Base-by-base conservation (phyloP, 2,329 filamentous ascomycete species). In the Sporothrix luriei region DNA sequence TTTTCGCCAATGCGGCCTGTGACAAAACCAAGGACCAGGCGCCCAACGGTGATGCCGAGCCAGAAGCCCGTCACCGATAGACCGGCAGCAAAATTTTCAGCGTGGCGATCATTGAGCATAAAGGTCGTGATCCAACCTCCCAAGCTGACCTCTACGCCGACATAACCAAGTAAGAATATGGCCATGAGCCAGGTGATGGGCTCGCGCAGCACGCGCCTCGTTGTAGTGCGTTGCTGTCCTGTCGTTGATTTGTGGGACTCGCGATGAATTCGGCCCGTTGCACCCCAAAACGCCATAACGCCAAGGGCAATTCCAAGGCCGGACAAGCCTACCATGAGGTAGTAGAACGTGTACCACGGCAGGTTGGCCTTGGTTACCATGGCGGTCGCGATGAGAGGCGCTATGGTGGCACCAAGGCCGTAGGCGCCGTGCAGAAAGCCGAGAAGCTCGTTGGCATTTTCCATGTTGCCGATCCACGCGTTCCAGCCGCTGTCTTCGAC, bases 51-150 rank as follows among this genome's bases (percentile, higher is more conserved):
- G 72, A 96, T 84, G 0, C 92, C 93, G 55, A 92, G 84, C 93
- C 93, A 97, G 80, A 94, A 96, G 0, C 91, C 89, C 0, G 91
- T 94, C 0, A 88, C 89, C 0, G 87, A 88, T 80, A 95, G 87
- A 2, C 92, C 92, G 46, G 90, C 89, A 2, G 88, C 84, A 75
- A 95, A 94, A 0, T 87, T 81, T 29, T 82, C 84, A 3, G 89
- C 91, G 49, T 89, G 78, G 16, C 93, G 86, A 29, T 93, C 88
- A 24, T 86, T 82, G n/a, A 94, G 87, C 91, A 97, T 96, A 77
- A 97, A 96, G 0, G 89, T 90, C 64, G 92, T 89, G 72, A 96
- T 89, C 91, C 91, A 94, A 16, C 91, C 79, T 48, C 91, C 69
- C 43, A 79, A 71, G 40, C 76, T 76, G 71, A 93, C 90, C 79